Base-by-base conservation (phyloP, 2,329 filamentous ascomycete species). In the Colletotrichum destructivum region DNA sequence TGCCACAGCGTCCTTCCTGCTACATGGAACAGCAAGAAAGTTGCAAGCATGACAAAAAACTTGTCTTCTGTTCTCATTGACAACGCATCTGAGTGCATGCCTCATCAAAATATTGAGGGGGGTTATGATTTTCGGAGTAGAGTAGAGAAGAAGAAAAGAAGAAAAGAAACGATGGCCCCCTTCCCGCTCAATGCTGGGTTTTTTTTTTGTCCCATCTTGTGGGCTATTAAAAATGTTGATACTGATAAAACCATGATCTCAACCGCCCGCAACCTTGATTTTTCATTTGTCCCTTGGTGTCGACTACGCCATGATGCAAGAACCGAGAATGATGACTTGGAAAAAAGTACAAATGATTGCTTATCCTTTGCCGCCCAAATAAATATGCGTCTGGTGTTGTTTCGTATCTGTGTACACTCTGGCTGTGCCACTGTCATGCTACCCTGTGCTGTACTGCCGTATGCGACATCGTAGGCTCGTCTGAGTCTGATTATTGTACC, bases 311-410 rank as follows among this genome's bases (percentile, higher is more conserved):
- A 69, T 72, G 69, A 18, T 18, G 8, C 15, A 35, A 5, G 18
- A 16, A 2, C 7, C 26, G 7, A 46, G 26, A 3, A 16, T 1
- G 12, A 26, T 21, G 11, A 21, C 21, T 38, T 16, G 35, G 35
- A 23, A 51, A 54, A 54, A 69, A 55, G 46, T 60, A 55, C 52
- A 69, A 66, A 69, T 69, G 56, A 67, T 11, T 38, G 8, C 9
- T 38, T 21, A 52, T 60, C 52, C 59, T 38, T 64, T 47, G 52
- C 69, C 59, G 21, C 66, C 64, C 54, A 69, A 62, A 55, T 61
- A 63, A 57, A 55, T 61, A 21, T 38, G 21, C 56, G 23, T 16
- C 12, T 11, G 18, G 13, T 54, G 18, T 23, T 54, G 47, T 55
- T 44, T 66, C 38, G 44, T 69, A 23, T 49, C 54, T 69, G 69